Conservation (phyloP, 2,329 filamentous ascomycete species). For the Trichoderma oligosporum region DNA sequence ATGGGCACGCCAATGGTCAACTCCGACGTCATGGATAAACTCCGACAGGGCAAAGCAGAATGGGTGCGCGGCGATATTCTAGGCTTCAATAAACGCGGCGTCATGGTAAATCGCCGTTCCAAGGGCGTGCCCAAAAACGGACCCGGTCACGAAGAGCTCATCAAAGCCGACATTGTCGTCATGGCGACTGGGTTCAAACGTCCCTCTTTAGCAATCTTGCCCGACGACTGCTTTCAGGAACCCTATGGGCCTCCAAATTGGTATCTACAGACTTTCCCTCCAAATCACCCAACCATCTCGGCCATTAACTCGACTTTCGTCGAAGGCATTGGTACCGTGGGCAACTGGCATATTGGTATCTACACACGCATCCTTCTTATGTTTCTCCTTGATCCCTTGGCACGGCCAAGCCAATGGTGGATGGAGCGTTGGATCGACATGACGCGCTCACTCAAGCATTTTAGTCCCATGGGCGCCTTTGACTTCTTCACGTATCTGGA, state of each 20-base stretch:
- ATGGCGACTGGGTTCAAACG: conserved; percentile 81
- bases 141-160: conserved; percentile 60
- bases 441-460: conserved; percentile 66
- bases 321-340: conserved; percentile 74
- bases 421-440: conserved; percentile 88
- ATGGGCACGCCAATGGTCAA: conserved; percentile 86
- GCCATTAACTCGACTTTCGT: conserved; percentile 82
- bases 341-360: conserved; percentile 87
- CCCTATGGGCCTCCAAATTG: conserved; percentile 78
- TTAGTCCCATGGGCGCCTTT: conserved; percentile 70
- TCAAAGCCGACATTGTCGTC: conserved; percentile 72
- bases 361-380: conserved; percentile 83
- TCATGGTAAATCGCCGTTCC: conserved; percentile 67
- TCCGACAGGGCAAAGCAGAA: conserved; percentile 66
- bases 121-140: conserved; percentile 73
- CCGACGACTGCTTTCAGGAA: conserved; percentile 65
- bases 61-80: conserved; percentile 82
- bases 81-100: conserved; percentile 56
- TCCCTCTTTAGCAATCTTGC: conserved; percentile 69
- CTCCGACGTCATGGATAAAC: conserved; percentile 70
- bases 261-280: conserved; percentile 85
- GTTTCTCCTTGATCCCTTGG: conserved; percentile 77
- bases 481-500: conserved; percentile 90
- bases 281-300: conserved; percentile 66
- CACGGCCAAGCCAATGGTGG: conserved; percentile 65